Base-by-base conservation (phyloP, 352 stramenopile species). In the Globisporangium radiosum region DNA sequence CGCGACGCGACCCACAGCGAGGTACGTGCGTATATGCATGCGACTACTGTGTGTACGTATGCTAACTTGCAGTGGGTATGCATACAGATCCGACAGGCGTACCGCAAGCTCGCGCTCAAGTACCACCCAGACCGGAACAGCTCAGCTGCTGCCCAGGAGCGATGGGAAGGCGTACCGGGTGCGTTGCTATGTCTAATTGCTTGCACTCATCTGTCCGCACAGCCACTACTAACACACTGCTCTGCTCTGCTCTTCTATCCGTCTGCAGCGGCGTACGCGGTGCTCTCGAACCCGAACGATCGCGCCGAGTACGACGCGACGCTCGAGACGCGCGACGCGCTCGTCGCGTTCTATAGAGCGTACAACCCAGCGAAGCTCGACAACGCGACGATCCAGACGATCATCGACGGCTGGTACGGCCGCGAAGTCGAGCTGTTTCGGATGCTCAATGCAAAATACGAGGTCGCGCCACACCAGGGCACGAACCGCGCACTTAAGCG, bases 121-220 rank as follows among this genome's bases (percentile, higher is more conserved):
- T 95, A 84, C 56, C 90, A 97, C 62, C 90, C 90, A 1, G 90
- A 97, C 64, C 94, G 96, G 63, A 99, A 99, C 72, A 84, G 88
- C 52, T 81, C 70, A 1, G 55, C 72, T 1, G 80, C 88, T 47
- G 80, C 78, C 9, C 70, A 89, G 49, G 76, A 74, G 49, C 76
- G 75, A 33, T 94, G 84, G 84, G 84, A 94, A 47, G 84, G 84
- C 44, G 81, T 94, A 40, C 84, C 75, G 13, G 65, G 63, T 69
- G 37, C 45, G 63, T 50, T 11, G 38, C 37, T 25, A 33, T 40
- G 3, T n/a, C 7, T 40, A 33, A 5, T 57, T 8, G 33, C 39
- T 47, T 14, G 25, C 60, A 38, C 15, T 11, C 6, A 7, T 43
- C 43, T 47, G 6, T 5, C 43, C 11, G 11, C 43, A 47, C 11